Percentiles rank a stretch among this genome's conserved stretches.
These are phyloP conservation scores for Monilinia vaccinii-corymbosi DNA, from an alignment of 2,329 filamentous ascomycete species.

Conservation along the genomic window DNA sequence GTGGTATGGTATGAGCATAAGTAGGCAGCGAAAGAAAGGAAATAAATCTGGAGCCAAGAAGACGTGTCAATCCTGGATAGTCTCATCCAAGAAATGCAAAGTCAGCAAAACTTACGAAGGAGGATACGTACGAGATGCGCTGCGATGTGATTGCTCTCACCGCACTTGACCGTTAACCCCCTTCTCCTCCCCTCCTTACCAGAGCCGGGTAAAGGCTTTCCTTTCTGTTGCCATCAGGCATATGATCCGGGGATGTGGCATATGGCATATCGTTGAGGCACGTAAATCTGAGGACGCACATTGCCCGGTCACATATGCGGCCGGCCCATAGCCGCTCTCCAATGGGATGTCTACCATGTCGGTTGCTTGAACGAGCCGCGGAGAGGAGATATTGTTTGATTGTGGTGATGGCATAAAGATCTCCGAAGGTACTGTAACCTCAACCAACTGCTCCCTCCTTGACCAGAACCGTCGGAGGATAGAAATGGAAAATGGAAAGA, in stretches of 20 bases:
- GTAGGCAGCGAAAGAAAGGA: not conserved
- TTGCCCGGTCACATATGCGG: conserved; percentile 5
- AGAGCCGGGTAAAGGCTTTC: conserved; percentile 6
- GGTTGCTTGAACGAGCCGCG: not conserved
- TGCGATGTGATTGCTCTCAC: conserved; percentile 7
- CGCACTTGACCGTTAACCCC: not conserved
- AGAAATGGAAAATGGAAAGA: not conserved
- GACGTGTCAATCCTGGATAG: conserved; percentile 1
- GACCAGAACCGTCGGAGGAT: too few species aligned
- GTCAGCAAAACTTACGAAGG: too few species aligned
- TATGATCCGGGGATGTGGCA: conserved; percentile 4
- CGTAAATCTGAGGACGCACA: conserved; percentile 1
- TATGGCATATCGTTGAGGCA: conserved; percentile 6
- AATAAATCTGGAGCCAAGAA: not conserved
- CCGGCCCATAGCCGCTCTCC: conserved; percentile 4
- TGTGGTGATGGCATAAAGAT: not conserved
- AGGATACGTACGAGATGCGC: not conserved
- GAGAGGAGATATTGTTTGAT: not conserved
- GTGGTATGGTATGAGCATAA: not conserved
- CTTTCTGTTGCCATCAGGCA: conserved; percentile 1
- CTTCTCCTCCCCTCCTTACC: not conserved
- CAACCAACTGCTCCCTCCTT: not conserved
- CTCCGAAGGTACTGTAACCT: not conserved
- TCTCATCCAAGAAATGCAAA: not conserved
- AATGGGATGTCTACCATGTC: conserved; percentile 7